Conservation (phyloP, 768 basidiomycete genomes). For the Amanita thiersii region DNA sequence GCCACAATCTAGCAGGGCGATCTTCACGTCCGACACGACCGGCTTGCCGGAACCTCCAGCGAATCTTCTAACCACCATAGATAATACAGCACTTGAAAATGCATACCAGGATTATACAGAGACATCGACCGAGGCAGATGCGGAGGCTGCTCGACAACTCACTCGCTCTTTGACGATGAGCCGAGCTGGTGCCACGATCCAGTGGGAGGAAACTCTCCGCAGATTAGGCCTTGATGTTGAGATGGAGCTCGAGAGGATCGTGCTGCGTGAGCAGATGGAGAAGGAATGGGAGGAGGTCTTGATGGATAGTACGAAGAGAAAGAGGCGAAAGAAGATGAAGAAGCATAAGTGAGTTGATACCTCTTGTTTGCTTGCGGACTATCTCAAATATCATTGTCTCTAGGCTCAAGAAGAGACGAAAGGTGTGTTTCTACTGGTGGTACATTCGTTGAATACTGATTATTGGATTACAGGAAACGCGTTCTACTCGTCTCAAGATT, state of each 20-base stretch:
- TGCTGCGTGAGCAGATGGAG: slow-evolving; percentile 44
- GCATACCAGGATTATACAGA: slow-evolving; percentile 33
- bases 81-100: slow-evolving; percentile 4
- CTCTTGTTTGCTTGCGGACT: slow-evolving; percentile 1
- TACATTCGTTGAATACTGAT: slow-evolving; percentile 12
- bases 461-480: slow-evolving; percentile 31
- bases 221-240: slow-evolving; percentile 53
- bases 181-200: slow-evolving; percentile 47
- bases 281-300: slow-evolving; percentile 58
- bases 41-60: not conserved
- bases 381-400: slow-evolving; percentile 7
- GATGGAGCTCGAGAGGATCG: slow-evolving; percentile 39
- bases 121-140: slow-evolving; percentile 61
- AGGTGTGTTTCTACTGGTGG: slow-evolving; percentile 39
- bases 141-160: slow-evolving; percentile 74
- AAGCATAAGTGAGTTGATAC: slow-evolving; percentile 80
- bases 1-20: not conserved
- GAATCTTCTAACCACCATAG: slow-evolving; percentile 7
- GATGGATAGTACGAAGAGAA: slow-evolving; percentile 79
- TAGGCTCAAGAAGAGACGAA: slow-evolving; percentile 87
- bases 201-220: slow-evolving; percentile 65
- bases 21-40: slow-evolving; percentile 4
- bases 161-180: slow-evolving; percentile 65
- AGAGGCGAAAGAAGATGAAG: slow-evolving; percentile 91
- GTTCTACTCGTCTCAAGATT: slow-evolving; percentile 26